Percentiles rank a stretch among this genome's conserved stretches.
These are phyloP conservation scores for Beta macrorhiza DNA, from an alignment of 179 eudicot species.

Conservation along the genomic window DNA sequence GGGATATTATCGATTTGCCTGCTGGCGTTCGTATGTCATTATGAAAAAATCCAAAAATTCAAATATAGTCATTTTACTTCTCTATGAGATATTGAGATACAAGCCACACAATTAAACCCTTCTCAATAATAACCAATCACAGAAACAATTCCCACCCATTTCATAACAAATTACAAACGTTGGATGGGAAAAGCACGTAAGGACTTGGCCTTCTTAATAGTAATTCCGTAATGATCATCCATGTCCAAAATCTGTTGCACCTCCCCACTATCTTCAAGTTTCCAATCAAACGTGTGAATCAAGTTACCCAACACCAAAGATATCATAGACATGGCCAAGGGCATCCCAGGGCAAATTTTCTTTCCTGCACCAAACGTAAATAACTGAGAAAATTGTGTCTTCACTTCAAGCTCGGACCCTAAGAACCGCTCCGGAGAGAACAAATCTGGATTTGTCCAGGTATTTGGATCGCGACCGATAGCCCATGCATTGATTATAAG, in stretches of 20 bases:
- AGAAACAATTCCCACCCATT: no score
- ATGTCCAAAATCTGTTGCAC: constrained; percentile 2
- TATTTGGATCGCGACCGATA: constrained; percentile 14
- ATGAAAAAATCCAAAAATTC: no score
- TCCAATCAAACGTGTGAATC: constrained; percentile 17
- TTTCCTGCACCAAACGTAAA: constrained; percentile 25
- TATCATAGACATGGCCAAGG: constrained; percentile 10
- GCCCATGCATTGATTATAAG: constrained; percentile 26
- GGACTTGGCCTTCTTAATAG: constrained; percentile 19
- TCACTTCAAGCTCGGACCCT: constrained; percentile 22
- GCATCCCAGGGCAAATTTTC: constrained; percentile 26
- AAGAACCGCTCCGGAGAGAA: constrained; percentile 18
- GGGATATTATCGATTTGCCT: no score
- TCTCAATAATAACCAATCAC: no score
- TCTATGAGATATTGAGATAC: no score
- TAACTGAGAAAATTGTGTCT: constrained; percentile 9
- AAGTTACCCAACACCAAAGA: constrained; percentile 22
- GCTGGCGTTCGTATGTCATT: no score
- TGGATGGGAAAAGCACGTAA: constrained; percentile 10
- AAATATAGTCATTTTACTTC: no score
- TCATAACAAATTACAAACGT: background rate
- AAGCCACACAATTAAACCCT: no score
- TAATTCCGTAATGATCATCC: constrained; percentile 16
- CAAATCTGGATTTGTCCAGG: constrained; percentile 13
- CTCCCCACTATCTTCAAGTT: background rate